Evolutionary conservation across 2,329 filamentous ascomycete genomes (phyloP).

Genomic region (Chrysoporthe austroafricana): DNA sequence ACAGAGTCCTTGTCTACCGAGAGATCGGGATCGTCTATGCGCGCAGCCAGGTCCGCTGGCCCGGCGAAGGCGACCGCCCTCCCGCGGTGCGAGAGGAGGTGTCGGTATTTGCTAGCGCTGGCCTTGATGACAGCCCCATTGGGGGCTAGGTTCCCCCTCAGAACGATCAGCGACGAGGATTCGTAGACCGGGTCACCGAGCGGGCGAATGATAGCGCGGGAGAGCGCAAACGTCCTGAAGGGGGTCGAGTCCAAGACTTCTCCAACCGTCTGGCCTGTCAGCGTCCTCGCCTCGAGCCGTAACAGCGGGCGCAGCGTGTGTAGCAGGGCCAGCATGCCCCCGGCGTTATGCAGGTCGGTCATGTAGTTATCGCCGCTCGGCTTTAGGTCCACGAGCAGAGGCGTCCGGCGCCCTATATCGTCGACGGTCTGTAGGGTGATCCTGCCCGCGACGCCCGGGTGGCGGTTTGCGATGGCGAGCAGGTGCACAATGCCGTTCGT

Average conservation of each 20-base stretch:
- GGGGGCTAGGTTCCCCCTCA: constrained; percentile 82
- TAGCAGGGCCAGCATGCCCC: constrained; percentile 81
- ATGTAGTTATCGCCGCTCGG: constrained; percentile 86
- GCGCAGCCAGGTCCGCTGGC: constrained; percentile 73
- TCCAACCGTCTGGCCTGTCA: constrained; percentile 83
- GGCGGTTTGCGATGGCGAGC: constrained; percentile 80
- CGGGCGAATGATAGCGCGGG: constrained; percentile 61
- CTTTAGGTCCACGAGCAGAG: constrained; percentile 83
- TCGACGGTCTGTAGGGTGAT: constrained; percentile 81
- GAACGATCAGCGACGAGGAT: constrained; percentile 79
- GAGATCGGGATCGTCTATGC: constrained; percentile 60
- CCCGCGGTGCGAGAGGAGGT: constrained; percentile 50
- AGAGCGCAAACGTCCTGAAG: constrained; percentile 51
- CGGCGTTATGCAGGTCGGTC: constrained; percentile 87
- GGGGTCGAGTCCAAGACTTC: constrained; percentile 76
- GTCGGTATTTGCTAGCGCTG: constrained; percentile 79
- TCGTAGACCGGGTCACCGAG: constrained; percentile 69
- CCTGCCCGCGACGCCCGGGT: constrained; percentile 63
- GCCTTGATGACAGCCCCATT: constrained; percentile 88
- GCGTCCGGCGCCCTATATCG: constrained; percentile 75
- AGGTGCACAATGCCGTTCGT: constrained; percentile 87
- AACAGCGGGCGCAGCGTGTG: constrained; percentile 78
- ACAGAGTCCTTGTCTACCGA: constrained; percentile 66
- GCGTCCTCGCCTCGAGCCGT: constrained; percentile 74
- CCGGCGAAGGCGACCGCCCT: constrained; percentile 69